These are phyloP conservation scores for Diddensiella transvaalensis DNA, from an alignment of 805 yeast genomes.

Conservation along the genomic window DNA sequence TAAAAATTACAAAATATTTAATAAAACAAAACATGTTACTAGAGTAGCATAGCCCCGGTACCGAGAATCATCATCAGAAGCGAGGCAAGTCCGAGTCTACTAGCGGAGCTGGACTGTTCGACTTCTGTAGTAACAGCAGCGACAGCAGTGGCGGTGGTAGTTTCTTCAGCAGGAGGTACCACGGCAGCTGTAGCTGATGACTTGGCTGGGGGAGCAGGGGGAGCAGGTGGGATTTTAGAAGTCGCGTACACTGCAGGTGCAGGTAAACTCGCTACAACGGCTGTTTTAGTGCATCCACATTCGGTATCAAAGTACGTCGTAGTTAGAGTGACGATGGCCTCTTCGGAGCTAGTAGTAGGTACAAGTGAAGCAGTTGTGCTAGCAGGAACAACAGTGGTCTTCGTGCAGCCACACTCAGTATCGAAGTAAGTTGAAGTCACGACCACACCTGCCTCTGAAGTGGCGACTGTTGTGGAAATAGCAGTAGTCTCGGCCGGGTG, in stretches of 20 bases:
- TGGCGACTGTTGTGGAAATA: background rate
- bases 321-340: constrained; percentile 6
- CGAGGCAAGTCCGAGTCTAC: background rate
- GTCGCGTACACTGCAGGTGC: constrained; percentile 1
- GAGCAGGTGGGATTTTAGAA: background rate
- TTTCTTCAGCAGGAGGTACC: background rate
- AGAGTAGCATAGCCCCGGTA: background rate
- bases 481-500: background rate
- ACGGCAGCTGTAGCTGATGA: background rate
- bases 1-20: no score
- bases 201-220: no score
- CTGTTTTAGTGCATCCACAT: constrained; percentile 3
- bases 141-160: background rate
- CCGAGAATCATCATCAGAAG: background rate
- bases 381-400: constrained; percentile 5
- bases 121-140: background rate
- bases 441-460: background rate
- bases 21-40: background rate
- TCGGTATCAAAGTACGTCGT: constrained; percentile 4
- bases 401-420: constrained; percentile 2
- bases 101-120: background rate
- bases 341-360: constrained; percentile 3
- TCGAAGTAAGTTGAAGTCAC: background rate
- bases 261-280: background rate
- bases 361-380: constrained; percentile 8